Evolutionary conservation across 257 asterid genomes (phyloP), one percentile per base, ranked within the genome.

Genomic region (Nyctanthes arbortristis): DNA sequence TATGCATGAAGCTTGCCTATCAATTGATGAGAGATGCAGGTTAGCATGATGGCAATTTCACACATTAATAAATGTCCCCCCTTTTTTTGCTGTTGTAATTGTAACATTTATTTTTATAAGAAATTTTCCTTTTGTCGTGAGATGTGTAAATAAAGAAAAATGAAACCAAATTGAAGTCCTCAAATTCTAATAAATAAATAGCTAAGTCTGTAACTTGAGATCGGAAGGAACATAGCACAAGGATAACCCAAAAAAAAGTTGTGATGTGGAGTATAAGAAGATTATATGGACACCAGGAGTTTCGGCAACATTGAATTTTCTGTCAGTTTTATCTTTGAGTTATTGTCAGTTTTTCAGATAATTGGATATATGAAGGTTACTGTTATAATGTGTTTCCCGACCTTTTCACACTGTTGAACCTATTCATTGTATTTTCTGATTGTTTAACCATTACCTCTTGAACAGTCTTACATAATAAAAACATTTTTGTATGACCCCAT

Each of bases 1-100:
- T 68, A 82, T 92, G 89, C 92, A 82, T 31, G 88, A 88, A 65
- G 96, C 92, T 20, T 86, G 96, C 73, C 90, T 81, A 74, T 77
- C 80, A 36, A 83, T 92, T 68, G 88, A 81, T 73, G 69, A 80
- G 60, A 76, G 59, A 54, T 92, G 97, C 89, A 84, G 92, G 97
- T 89, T 63, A 74, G 67, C 35, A 14, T 31, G 39, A 35, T 34
- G 13, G 8, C n/a, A 39, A 39, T 47, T 67, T 63, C 35, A 20
- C 32, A 43, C 6, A 14, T 4, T 13, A 12, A 40, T 14, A 4
- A 12, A 13, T 43, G 7, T 43, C 22, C n/a, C 7, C 5, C n/a
- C n/a, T 18, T 43, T 22, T 43, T 16, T n/a, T n/a, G 52, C 52
- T 3, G 6, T 43, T 43, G 18, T 7, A 43, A 13, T 43, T 18